phyloP scores from a whole-genome alignment of 371 early-diverging fungal species.

The Lichtheimia corymbifera region DNA sequence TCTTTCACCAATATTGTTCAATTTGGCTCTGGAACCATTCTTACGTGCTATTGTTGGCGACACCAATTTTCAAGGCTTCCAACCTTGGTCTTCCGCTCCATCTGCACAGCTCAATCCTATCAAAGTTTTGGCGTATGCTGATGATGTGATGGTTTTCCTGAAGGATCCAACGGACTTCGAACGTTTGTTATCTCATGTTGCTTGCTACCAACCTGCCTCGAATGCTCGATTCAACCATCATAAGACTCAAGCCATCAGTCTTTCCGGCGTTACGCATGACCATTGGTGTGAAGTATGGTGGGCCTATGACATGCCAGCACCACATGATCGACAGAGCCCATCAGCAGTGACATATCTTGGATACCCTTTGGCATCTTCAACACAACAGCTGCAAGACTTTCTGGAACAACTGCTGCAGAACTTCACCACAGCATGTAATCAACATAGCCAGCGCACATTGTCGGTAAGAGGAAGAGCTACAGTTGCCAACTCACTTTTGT shows the following conservation, averaged over 20 bases:
- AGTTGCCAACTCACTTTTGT: too few relatives aligned
- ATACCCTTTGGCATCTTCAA: conserved; percentile 15
- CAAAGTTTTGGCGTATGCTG: conserved; percentile 22
- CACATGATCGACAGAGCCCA: conserved; percentile 19
- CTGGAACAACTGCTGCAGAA: too few relatives aligned
- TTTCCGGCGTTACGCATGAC: conserved; percentile 10
- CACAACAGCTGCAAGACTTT: neutral
- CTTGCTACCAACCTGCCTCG: conserved; percentile 13
- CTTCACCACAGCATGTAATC: too few relatives aligned
- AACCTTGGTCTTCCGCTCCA: neutral
- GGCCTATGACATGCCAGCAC: conserved; percentile 7
- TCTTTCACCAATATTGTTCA: conserved; percentile 27
- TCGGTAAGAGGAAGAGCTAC: too few relatives aligned
- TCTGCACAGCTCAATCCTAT: neutral
- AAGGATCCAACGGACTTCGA: neutral
- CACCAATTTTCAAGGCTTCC: neutral
- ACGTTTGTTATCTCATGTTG: conserved; percentile 5
- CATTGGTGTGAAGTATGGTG: neutral
- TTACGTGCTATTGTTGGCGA: conserved; percentile 10
- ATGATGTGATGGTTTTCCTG: conserved; percentile 22
- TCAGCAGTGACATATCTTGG: conserved; percentile 17
- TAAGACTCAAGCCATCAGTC: conserved; percentile 21
- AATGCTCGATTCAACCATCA: conserved; percentile 22
- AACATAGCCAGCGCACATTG: too few relatives aligned
- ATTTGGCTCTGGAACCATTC: conserved; percentile 30